phyloP scores from a whole-genome alignment of 1,284 basidiomycete species.

The Ceratobasidium sp. region DNA sequence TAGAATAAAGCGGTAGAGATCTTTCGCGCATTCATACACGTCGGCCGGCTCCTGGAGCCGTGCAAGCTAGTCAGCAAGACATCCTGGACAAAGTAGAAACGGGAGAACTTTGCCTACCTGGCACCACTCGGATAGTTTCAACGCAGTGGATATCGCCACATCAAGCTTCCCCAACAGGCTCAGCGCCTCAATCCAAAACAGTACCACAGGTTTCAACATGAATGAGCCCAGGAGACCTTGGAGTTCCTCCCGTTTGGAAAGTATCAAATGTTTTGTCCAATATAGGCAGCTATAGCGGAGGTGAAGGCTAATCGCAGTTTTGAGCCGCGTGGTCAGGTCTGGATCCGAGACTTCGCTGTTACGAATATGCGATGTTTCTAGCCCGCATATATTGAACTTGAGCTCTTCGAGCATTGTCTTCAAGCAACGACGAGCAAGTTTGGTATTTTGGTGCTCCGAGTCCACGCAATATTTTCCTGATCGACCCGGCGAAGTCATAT shows the following conservation, averaged over 20 bases:
- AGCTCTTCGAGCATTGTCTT: conserved; percentile 9
- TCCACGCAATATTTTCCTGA: conserved; percentile 10
- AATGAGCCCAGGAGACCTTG: neutral
- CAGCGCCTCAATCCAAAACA: conserved; percentile 42
- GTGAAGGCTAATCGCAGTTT: neutral
- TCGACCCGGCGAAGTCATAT: conserved; percentile 1
- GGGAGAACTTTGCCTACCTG: conserved; percentile 9
- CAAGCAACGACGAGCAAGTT: conserved; percentile 20
- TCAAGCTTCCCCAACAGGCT: conserved; percentile 33
- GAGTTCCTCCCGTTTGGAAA: too few species aligned
- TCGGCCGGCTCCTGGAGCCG: neutral
- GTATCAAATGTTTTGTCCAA: conserved; percentile 9
- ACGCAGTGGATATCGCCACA: neutral
- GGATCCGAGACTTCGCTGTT: conserved; percentile 1
- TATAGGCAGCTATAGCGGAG: conserved; percentile 12
- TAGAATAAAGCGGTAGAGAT: too few species aligned
- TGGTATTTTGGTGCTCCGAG: neutral
- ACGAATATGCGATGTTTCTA: conserved; percentile 9
- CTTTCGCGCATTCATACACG: neutral
- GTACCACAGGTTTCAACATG: neutral
- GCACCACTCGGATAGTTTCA: neutral
- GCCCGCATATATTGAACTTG: conserved; percentile 24
- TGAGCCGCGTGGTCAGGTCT: neutral
- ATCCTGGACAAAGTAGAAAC: too few species aligned
- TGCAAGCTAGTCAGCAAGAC: too few species aligned